Conservation (phyloP, 768 basidiomycete genomes). For the Asterophora parasitica region DNA sequence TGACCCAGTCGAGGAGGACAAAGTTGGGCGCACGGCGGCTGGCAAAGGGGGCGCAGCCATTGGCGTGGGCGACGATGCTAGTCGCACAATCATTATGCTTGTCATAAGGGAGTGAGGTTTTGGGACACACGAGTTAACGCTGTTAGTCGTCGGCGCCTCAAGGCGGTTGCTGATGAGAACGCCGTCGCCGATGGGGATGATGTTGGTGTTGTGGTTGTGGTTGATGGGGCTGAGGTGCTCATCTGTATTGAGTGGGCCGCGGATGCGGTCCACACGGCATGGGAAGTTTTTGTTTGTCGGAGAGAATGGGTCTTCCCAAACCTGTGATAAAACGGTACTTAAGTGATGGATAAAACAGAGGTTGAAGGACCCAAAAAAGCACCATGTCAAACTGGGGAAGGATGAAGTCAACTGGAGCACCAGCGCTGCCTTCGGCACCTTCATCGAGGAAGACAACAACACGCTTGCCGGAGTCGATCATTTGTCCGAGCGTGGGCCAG, state of each 20-base stretch:
- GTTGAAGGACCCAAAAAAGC: neutral
- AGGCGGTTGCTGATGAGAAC: slow-evolving; percentile 26
- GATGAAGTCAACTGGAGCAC: slow-evolving; percentile 9
- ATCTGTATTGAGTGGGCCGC: slow-evolving; percentile 26
- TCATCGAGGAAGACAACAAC: slow-evolving; percentile 25
- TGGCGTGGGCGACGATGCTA: slow-evolving; percentile 35
- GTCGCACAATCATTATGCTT: neutral
- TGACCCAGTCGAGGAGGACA: slow-evolving; percentile 44
- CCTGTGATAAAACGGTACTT: slow-evolving; percentile 10
- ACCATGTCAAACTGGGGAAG: slow-evolving; percentile 13
- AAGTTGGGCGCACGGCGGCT: slow-evolving; percentile 40
- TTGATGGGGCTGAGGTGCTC: slow-evolving; percentile 41
- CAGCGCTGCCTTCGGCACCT: slow-evolving; percentile 7
- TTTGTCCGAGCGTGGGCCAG: slow-evolving; percentile 60
- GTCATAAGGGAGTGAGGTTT: neutral
- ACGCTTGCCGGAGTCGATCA: slow-evolving; percentile 53
- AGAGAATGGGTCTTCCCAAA: slow-evolving; percentile 41
- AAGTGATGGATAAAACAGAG: neutral
- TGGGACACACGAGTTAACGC: slow-evolving; percentile 20
- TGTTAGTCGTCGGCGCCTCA: slow-evolving; percentile 25
- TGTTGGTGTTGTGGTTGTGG: slow-evolving; percentile 37
- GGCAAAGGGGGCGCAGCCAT: slow-evolving; percentile 36
- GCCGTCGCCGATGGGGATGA: slow-evolving; percentile 21
- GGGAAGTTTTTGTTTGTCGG: slow-evolving; percentile 34
- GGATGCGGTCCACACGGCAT: slow-evolving; percentile 35